Base-by-base conservation (phyloP, 169 alveolate species). In the Hepatocystis sp. region DNA sequence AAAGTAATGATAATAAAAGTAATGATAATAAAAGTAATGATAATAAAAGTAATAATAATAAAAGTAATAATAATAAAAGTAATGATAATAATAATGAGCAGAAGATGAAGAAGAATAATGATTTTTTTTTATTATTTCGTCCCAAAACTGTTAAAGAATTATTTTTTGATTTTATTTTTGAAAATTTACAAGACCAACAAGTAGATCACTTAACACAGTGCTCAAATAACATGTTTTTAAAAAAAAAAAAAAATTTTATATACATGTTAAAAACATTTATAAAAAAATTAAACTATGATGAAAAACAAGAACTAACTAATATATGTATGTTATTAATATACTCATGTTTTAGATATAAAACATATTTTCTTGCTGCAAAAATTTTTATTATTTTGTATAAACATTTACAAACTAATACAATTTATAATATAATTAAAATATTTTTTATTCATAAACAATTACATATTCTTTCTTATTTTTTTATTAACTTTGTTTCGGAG, bases 361-460 rank as follows among this genome's bases (percentile, higher is more conserved):
- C 55, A 44, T 71, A 56, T 23, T 71, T 44, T 42, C 36, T 71
- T 34, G 86, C 86, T 7, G 53, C 86, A 21, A 36, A 71, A 17
- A 63, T 71, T 34, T 56, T 71, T 46, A 40, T 46, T 64, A 60
- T 10, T 8, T n/a, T 71, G 65, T 44, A 52, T 56, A 56, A 58
- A 34, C 40, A 40, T 25, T 71, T 71, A 2, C 4, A 64, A 49
- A 63, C 55, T 52, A 71, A 58, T 23, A 44, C 58, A n/a, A 71
- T 46, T 19, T 71, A 71, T 36, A 44, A 71, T 39, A 36, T 71
- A 27, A 71, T 71, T 19, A 34, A 58, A 39, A 34, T 52, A 8
- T 71, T 71, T 17, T 71, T 58, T 51, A 63, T 42, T 28, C 47
- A 36, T 19, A 56, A 25, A 17, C 44, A 56, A 10, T 25, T 71